phyloP scores from a whole-genome alignment of 176 grass and related monocot genomes.

The Phoenix dactylifera region DNA sequence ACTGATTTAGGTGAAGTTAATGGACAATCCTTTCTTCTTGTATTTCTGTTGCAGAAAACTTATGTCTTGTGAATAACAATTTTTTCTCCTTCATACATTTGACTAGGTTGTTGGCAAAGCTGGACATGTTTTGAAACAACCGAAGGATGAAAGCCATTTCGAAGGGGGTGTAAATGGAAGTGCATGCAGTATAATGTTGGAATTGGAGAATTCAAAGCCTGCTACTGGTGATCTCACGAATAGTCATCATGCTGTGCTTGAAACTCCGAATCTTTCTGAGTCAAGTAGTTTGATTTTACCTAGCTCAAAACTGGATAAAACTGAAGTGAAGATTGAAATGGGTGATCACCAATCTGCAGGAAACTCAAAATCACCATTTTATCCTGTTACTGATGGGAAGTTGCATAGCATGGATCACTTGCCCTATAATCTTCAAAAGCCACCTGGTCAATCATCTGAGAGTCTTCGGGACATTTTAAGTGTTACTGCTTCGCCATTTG shows the following conservation, averaged over 20 bases:
- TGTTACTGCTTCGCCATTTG: conserved; percentile 29
- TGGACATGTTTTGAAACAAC: conserved; percentile 30
- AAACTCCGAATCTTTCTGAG: conserved; percentile 12
- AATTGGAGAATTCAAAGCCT: conserved; percentile 30
- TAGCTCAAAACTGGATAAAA: conserved; percentile 29
- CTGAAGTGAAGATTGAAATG: conserved; percentile 33
- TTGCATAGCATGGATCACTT: conserved; percentile 16
- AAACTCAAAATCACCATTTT: conserved; percentile 4
- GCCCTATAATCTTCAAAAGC: conserved; percentile 8
- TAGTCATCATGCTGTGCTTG: conserved; percentile 9
- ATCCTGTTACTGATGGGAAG: conserved; percentile 18
- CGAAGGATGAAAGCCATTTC: conserved; percentile 29
- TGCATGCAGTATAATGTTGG: conserved; percentile 17
- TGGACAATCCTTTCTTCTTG: too few species aligned
- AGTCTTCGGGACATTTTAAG: conserved; percentile 20
- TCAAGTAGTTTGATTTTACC: conserved; percentile 12
- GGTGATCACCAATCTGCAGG: conserved; percentile 19
- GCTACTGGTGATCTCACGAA: conserved; percentile 2
- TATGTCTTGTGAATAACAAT: not conserved
- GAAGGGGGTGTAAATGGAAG: conserved; percentile 31
- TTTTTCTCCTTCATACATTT: not conserved
- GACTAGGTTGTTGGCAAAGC: conserved; percentile 14
- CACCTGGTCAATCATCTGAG: conserved; percentile 29
- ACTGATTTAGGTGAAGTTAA: too few species aligned
- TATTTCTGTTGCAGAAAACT: too few species aligned